Evolutionary conservation across 495 filamentous ascomycete species (phyloP).

Genomic region (Xylaria cubensis): DNA sequence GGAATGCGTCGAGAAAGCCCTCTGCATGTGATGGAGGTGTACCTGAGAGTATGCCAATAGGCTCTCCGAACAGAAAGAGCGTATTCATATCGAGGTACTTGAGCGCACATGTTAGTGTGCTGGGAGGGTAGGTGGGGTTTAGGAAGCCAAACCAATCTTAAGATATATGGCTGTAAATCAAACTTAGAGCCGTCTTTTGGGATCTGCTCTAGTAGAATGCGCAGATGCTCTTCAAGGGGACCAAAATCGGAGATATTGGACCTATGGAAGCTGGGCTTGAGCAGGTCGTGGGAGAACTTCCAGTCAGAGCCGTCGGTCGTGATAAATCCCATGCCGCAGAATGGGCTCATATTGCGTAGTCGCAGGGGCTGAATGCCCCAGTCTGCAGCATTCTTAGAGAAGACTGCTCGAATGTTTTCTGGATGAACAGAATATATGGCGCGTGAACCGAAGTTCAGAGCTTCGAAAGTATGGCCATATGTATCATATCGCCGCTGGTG

Average conservation of each 20-base stretch:
- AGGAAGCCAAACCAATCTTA: conserved; percentile 52
- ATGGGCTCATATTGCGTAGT: conserved; percentile 30
- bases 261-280: conserved; percentile 49
- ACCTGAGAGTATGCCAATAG: conserved; percentile 34
- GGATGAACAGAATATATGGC: conserved; percentile 31
- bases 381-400: conserved; percentile 33
- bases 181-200: conserved; percentile 46
- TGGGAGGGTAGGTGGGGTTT: conserved; percentile 18
- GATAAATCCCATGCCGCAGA: conserved; percentile 53
- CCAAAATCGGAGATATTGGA: conserved; percentile 41
- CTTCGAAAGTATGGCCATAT: conserved; percentile 35
- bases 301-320: conserved; percentile 48
- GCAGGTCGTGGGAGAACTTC: conserved; percentile 47
- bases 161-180: conserved; percentile 63
- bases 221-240: conserved; percentile 42
- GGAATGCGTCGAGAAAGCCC: conserved; percentile 35
- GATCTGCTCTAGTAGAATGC: conserved; percentile 49
- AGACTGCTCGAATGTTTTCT: conserved; percentile 33
- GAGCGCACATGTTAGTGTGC: conserved; percentile 29
- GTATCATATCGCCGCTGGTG: conserved; percentile 35
- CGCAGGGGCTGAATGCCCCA: conserved; percentile 34
- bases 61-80: conserved; percentile 66
- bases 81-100: conserved; percentile 60
- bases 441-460: conserved; percentile 31
- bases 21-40: conserved; percentile 18